Conservation (phyloP, 169 alveolate species). For the Amoebophrya sp. region DNA sequence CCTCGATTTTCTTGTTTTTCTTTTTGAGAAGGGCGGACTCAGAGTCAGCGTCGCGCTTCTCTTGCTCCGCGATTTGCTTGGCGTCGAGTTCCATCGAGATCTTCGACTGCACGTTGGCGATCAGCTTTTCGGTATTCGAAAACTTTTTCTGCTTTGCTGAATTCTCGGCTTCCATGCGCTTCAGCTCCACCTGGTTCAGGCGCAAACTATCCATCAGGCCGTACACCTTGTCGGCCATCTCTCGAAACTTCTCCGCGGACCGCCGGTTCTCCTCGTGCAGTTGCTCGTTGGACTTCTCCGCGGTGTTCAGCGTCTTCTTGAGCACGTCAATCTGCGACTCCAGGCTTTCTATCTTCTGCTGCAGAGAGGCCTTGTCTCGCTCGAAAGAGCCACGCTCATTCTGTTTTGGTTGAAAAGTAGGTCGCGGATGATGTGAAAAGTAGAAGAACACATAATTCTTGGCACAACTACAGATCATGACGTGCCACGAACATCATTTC, state of each 20-base stretch:
- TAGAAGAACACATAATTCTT: no score
- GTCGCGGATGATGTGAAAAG: no score
- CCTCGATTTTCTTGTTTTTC: conserved; percentile 29
- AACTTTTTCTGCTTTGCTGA: background rate
- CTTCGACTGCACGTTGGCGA: background rate
- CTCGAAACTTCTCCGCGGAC: background rate
- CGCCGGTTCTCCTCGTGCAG: conserved; percentile 19
- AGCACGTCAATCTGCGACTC: conserved; percentile 2
- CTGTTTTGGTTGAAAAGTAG: background rate
- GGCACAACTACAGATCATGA: no score
- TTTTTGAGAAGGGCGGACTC: background rate
- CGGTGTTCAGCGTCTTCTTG: conserved; percentile 25
- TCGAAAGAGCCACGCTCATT: background rate
- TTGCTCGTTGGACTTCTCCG: conserved; percentile 28
- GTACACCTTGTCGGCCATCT: conserved; percentile 28
- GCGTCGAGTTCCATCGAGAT: background rate
- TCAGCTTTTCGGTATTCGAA: background rate
- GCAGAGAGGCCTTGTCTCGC: conserved; percentile 20
- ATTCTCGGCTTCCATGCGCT: conserved; percentile 15
- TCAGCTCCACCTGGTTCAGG: conserved; percentile 32
- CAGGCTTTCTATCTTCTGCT: conserved; percentile 20
- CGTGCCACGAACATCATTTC: no score
- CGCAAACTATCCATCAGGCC: conserved; percentile 32
- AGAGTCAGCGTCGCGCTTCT: background rate
- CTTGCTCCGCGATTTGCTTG: conserved; percentile 6